Conservation (phyloP, 805 yeast species). For the Kregervanrija delftensis region DNA sequence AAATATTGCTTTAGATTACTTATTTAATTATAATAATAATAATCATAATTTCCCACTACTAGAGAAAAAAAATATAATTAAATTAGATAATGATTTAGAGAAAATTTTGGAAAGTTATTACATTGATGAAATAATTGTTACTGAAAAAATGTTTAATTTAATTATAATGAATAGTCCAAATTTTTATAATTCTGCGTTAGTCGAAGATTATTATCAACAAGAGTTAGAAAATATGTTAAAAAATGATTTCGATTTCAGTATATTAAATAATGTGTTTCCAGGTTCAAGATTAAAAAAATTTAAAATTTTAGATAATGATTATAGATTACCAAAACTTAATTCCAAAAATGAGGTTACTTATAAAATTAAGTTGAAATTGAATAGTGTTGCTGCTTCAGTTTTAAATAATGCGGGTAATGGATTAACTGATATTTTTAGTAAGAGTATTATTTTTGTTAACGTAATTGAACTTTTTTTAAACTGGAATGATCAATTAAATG, state of each 20-base stretch:
- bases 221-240: not conserved
- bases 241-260: not conserved
- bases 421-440: not conserved
- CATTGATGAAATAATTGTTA: conserved; percentile 2
- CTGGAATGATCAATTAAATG: not conserved
- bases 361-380: not conserved
- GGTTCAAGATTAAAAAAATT: conserved; percentile 2
- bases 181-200: conserved; percentile 5
- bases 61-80: conserved; percentile 14
- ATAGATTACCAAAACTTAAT: not conserved
- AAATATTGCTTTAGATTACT: conserved; percentile 32
- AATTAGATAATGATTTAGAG: conserved; percentile 24
- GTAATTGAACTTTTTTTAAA: conserved; percentile 5
- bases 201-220: not conserved
- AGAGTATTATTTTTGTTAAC: not conserved
- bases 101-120: conserved; percentile 22
- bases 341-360: not conserved
- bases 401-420: conserved; percentile 1
- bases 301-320: not conserved
- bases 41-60: conserved; percentile 9
- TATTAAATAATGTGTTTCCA: not conserved
- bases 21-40: conserved; percentile 28
- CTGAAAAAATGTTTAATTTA: conserved; percentile 1
- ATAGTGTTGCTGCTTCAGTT: conserved; percentile 5
- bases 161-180: conserved; percentile 4